These are phyloP conservation scores for Colletotrichum karsti DNA, from an alignment of 2,329 filamentous ascomycete genomes.

Conservation along the genomic window DNA sequence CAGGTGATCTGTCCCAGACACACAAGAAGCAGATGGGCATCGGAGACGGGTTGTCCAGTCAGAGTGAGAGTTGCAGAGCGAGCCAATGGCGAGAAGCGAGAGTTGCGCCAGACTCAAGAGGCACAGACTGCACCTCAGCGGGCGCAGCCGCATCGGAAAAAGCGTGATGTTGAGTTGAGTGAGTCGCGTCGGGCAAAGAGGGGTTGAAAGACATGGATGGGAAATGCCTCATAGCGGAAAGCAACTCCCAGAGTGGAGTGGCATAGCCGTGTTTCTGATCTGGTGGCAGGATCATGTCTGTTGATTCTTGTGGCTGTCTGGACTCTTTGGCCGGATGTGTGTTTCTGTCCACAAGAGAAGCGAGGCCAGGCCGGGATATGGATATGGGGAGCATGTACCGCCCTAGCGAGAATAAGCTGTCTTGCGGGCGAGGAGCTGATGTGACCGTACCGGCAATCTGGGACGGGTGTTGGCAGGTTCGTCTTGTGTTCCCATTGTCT, in stretches of 20 bases:
- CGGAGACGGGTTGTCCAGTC: not conserved
- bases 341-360: not conserved
- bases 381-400: conserved; percentile 13
- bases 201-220: conserved; percentile 26
- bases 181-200: conserved; percentile 15
- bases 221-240: conserved; percentile 29
- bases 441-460: conserved; percentile 23
- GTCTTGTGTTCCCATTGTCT: conserved; percentile 16
- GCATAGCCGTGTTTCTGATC: conserved; percentile 9
- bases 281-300: conserved; percentile 24
- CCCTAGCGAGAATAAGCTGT: conserved; percentile 17
- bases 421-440: conserved; percentile 7
- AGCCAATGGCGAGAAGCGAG: not conserved
- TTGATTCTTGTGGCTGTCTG: not conserved
- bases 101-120: not conserved
- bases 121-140: conserved; percentile 14
- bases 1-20: conserved; percentile 8
- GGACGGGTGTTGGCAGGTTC: conserved; percentile 19
- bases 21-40: conserved; percentile 2
- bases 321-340: not conserved
- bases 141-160: conserved; percentile 21
- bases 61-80: not conserved
- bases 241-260: conserved; percentile 21
- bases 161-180: conserved; percentile 5
- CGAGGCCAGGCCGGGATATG: conserved; percentile 2